phyloP scores from a whole-genome alignment of 176 grass and related monocot species.

The Oryza glumipatula region DNA sequence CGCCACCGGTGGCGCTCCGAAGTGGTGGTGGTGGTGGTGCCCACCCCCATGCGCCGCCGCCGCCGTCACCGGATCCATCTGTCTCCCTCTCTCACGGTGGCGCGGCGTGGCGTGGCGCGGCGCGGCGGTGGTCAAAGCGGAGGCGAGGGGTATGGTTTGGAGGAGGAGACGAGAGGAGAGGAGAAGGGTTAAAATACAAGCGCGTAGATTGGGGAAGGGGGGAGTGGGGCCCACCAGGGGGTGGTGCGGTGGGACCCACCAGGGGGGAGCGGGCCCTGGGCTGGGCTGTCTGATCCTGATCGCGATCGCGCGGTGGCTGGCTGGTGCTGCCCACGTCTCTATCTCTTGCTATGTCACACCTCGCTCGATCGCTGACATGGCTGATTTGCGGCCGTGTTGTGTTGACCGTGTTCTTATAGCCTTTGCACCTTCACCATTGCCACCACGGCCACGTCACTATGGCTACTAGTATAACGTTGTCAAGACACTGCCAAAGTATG shows the following conservation, averaged over 20 bases:
- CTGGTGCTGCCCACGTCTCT: conserved; percentile 57
- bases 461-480: not conserved
- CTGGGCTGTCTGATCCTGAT: not conserved
- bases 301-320: conserved; percentile 13
- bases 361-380: conserved; percentile 38
- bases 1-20: conserved; percentile 46
- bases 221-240: conserved; percentile 4
- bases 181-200: conserved; percentile 50
- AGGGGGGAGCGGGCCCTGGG: no score
- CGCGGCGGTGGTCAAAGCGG: conserved; percentile 42
- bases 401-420: conserved; percentile 19
- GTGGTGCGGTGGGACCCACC: conserved; percentile 21
- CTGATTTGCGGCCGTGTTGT: conserved; percentile 28
- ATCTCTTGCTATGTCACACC: not conserved
- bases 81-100: not conserved
- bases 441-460: not conserved
- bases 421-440: no score
- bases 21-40: conserved; percentile 67
- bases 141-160: not conserved
- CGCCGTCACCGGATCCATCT: conserved; percentile 84
- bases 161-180: not conserved
- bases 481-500: not conserved
- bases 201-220: conserved; percentile 47
- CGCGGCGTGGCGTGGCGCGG: not conserved
- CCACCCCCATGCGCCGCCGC: conserved; percentile 49